Base-by-base conservation (phyloP, 768 basidiomycete genomes). In the Leccinum fibrillosum region DNA sequence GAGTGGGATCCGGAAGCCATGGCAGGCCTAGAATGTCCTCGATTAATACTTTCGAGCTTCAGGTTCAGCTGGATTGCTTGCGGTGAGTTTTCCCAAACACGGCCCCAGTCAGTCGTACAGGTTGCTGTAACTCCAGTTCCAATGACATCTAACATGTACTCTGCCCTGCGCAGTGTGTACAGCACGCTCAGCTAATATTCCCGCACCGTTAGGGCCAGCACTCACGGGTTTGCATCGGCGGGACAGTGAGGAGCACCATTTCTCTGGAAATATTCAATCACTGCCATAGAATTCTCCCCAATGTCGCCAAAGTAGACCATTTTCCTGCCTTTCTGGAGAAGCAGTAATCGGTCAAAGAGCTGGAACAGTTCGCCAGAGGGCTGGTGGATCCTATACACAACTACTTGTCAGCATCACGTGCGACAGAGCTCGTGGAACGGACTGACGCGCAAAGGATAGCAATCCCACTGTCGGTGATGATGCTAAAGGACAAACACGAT, bases 271-370 rank as follows among this genome's bases (percentile, higher is more conserved):
- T 70, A 72, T 7, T 56, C 49, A 26, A 67, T 60, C 53, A 72
- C 45, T 2, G 52, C 59, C 37, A 49, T 59, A 0, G 70, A 72
- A 52, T 19, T 56, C 55, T 68, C 60, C 1, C 69, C 69, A 5
- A 71, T 60, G 35, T 74, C 72, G 10, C 88, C 88, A 61, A 88
- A 88, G 72, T 88, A 91, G 10, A 86, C 86, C 3, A 79, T 86
- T 63, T 88, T 73, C 49, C 84, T 84, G 19, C 84, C 83, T 23
- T 75, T 72, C 26, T 78, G 76, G 8, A 84, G 74, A 19, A 82
- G 70, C 9, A 84, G 63, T 1, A 85, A 62, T 6, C 81, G 73
- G 57, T 84, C 83, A 60, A 84, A 83, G 32, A 62, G 37, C 64
- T 82, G 78, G 74, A 83, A 81, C 2, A 82, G 71, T 49, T 81